phyloP scores from a whole-genome alignment of 148 eudicot genomes.

The Rhododendron kiyosumense region DNA sequence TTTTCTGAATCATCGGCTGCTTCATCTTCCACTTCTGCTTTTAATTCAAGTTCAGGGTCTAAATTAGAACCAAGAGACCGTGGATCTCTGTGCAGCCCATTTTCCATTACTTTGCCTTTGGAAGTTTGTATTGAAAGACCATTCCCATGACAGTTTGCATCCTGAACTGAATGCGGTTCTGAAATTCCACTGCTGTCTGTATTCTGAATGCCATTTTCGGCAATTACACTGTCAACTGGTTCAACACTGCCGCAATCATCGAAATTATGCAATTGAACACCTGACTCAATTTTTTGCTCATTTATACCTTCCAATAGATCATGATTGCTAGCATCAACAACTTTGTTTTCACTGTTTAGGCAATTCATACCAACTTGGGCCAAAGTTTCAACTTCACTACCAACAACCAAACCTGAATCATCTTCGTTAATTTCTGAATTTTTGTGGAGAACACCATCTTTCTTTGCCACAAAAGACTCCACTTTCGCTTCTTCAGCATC shows the following conservation, averaged over 20 bases:
- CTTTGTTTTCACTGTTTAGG: not conserved
- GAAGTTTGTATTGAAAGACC: not conserved
- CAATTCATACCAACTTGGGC: not conserved
- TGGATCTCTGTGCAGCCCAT: not conserved
- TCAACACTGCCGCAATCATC: not conserved
- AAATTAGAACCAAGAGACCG: conserved; percentile 3
- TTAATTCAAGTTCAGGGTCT: not conserved
- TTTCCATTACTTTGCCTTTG: not conserved
- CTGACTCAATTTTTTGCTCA: not conserved
- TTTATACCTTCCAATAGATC: conserved; percentile 2
- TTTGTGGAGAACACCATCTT: not conserved
- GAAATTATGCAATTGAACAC: not conserved
- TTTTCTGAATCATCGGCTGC: not conserved
- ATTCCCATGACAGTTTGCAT: not conserved
- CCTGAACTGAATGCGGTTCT: not conserved
- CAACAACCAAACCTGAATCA: not conserved
- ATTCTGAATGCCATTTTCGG: not conserved
- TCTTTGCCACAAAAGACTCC: conserved; percentile 7
- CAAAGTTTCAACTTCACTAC: not conserved
- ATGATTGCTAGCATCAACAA: not conserved
- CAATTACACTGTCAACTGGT: not conserved
- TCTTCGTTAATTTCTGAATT: conserved; percentile 1
- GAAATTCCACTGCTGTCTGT: not conserved
- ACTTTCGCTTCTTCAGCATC: not conserved
- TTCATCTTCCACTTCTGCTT: not conserved